Evolutionary conservation across 192 early-diverging fungal species (phyloP), one percentile per base, ranked within the genome.

Genomic region (Coemansia guatemalensis): DNA sequence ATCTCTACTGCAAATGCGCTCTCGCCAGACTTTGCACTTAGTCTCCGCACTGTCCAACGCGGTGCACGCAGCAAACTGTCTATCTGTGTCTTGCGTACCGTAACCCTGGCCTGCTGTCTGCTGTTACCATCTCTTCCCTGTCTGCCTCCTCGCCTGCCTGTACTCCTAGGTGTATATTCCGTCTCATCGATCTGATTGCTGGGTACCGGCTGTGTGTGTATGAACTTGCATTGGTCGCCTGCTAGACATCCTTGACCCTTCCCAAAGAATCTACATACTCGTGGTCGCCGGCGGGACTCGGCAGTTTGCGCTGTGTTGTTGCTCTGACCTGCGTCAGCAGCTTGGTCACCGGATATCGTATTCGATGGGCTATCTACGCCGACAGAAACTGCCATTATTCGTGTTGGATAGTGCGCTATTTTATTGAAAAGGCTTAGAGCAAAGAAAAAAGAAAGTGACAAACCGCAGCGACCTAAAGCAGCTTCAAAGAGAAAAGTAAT

Each of bases 1-100:
- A 81, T 72, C 54, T 81, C 78, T 11, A 81, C 62, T 23, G 78
- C 73, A 56, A 75, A 62, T 8, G 78, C 78, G 4, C 69, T 54
- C 20, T 72, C 69, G 64, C 63, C 67, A n/a, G 67, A 69, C 20
- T 69, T 63, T 2, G 78, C 71, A 24, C 48, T 62, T 39, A 81
- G 53, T 23, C 55, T 32, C 32, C 73, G 71, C 26, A 70, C 74
- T 0, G 53, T 55, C 73, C 69, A 76, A 32, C 64, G 60, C 2
- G 78, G 51, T 2, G 49, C 60, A 25, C 53, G 56, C 22, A 72
- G 66, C 58, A 81, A 41, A 20, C 58, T 59, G n/a, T 73, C 71
- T 18, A 73, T 76, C 24, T 81, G 74, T 8, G 55, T 30, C 35
- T 73, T 69, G 41, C 77, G 77, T 29, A 60, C 1, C 8, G 55